These are phyloP conservation scores for Cladosporium velox DNA, from an alignment of 2,329 filamentous ascomycete genomes.

Conservation along the genomic window DNA sequence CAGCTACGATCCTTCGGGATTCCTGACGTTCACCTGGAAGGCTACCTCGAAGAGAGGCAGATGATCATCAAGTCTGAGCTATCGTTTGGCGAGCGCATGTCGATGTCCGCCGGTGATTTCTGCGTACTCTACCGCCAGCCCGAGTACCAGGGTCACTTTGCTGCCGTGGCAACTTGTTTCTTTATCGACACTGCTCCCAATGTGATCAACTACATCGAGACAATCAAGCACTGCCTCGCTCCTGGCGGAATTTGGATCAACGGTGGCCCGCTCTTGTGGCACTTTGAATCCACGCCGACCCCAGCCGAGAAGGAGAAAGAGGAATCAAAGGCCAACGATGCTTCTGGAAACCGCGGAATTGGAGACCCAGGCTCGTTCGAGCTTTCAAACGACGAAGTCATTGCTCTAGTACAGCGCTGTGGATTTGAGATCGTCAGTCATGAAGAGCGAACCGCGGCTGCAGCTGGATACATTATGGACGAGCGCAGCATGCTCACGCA, in stretches of 20 bases:
- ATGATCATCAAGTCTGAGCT: constrained; percentile 22
- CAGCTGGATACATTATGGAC: constrained; percentile 86
- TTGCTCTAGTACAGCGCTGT: constrained; percentile 69
- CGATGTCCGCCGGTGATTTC: constrained; percentile 93
- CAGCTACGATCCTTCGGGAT: constrained; percentile 74
- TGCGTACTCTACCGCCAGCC: constrained; percentile 75
- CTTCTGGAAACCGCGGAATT: constrained; percentile 50
- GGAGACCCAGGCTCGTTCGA: constrained; percentile 89
- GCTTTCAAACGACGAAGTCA: constrained; percentile 83
- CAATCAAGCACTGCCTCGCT: constrained; percentile 75
- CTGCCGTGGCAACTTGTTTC: constrained; percentile 87
- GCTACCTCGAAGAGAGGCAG: constrained; percentile 35
- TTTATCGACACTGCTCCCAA: constrained; percentile 98
- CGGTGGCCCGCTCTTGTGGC: constrained; percentile 88
- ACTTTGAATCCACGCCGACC: constrained; percentile 76
- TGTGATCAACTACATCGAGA: constrained; percentile 83
- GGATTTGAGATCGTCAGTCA: constrained; percentile 67
- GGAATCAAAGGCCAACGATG: constrained; percentile 6
- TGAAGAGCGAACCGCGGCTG: constrained; percentile 56
- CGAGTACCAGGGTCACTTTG: constrained; percentile 64
- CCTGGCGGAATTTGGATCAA: constrained; percentile 84
- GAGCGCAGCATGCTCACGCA: constrained; percentile 81
- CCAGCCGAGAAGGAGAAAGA: constrained; percentile 51
- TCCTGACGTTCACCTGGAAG: constrained; percentile 67
- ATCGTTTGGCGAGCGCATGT: constrained; percentile 67